Conservation (phyloP, 2,329 filamentous ascomycete species). For the Stemphylium vesicarium region DNA sequence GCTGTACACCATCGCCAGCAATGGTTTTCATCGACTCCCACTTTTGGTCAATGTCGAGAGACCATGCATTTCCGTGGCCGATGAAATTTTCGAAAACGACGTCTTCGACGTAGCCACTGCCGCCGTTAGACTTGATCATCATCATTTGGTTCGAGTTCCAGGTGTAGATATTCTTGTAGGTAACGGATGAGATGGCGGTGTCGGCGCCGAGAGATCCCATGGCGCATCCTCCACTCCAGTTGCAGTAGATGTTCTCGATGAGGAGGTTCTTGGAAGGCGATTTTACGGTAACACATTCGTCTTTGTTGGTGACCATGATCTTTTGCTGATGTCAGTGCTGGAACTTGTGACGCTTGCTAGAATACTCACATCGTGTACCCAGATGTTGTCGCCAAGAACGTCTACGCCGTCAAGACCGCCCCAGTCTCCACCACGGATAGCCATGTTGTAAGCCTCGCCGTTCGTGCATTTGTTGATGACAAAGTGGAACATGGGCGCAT, state of each 20-base stretch:
- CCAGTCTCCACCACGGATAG: constrained; percentile 59
- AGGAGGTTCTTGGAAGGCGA: constrained; percentile 58
- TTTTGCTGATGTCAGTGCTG: constrained; percentile 6
- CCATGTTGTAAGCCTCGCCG: constrained; percentile 64
- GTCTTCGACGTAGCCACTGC: constrained; percentile 60
- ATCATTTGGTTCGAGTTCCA: constrained; percentile 67
- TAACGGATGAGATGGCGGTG: constrained; percentile 59
- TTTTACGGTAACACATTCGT: constrained; percentile 66
- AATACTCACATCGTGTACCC: constrained; percentile 59
- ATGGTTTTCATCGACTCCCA: constrained; percentile 55
- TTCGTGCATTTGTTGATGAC: constrained; percentile 58
- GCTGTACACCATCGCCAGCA: constrained; percentile 59
- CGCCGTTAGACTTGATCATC: constrained; percentile 68
- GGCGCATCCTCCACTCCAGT: constrained; percentile 65
- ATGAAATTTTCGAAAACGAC: constrained; percentile 64
- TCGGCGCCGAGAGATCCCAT: constrained; percentile 62
- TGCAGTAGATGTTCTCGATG: constrained; percentile 67
- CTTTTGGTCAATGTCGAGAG: constrained; percentile 61
- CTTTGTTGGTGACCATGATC: constrained; percentile 67
- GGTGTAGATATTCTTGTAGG: constrained; percentile 65
- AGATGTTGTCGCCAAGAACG: constrained; percentile 62
- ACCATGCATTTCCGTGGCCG: constrained; percentile 66
- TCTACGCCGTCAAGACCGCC: constrained; percentile 65
- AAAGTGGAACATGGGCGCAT: constrained; percentile 60
- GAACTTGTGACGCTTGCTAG: not conserved